Evolutionary conservation across 345 rosid species (phyloP).

Genomic region (Microthlaspi erraticum): DNA sequence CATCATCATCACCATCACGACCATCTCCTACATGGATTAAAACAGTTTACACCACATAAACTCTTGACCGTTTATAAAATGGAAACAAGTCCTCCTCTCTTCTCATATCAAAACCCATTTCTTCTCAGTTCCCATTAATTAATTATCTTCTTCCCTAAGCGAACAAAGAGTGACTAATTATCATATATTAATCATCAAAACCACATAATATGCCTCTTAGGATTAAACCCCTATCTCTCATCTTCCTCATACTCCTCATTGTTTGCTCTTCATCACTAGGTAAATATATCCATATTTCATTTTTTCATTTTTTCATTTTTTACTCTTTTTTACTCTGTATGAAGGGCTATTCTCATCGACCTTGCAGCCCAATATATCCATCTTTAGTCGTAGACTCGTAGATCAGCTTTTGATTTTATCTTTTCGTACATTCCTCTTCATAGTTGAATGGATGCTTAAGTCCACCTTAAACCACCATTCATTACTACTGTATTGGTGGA

Average conservation of each 20-base stretch:
- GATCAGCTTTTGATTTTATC: background rate
- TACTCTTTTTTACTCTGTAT: background rate
- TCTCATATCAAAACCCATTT: conserved; percentile 25
- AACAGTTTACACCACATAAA: conserved; percentile 40
- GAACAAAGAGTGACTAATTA: background rate
- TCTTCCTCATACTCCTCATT: conserved; percentile 50
- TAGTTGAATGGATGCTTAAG: background rate
- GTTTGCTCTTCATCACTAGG: conserved; percentile 44
- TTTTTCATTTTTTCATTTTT: background rate
- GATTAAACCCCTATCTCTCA: conserved; percentile 51
- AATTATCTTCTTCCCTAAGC: background rate
- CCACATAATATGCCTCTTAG: conserved; percentile 49
- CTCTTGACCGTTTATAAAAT: conserved; percentile 42
- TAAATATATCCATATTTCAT: conserved; percentile 22
- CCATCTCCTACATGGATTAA: conserved; percentile 24
- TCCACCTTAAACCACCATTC: background rate
- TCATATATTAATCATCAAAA: conserved; percentile 1
- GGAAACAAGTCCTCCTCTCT: conserved; percentile 39
- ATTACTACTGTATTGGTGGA: conserved; percentile 11
- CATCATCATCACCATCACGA: conserved; percentile 37
- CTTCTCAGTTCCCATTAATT: background rate
- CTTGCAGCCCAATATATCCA: background rate
- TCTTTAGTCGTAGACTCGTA: background rate
- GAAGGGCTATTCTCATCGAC: background rate
- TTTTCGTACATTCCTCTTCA: background rate